Conservation (phyloP, 2,329 filamentous ascomycete species). For the Aciculosporium take region DNA sequence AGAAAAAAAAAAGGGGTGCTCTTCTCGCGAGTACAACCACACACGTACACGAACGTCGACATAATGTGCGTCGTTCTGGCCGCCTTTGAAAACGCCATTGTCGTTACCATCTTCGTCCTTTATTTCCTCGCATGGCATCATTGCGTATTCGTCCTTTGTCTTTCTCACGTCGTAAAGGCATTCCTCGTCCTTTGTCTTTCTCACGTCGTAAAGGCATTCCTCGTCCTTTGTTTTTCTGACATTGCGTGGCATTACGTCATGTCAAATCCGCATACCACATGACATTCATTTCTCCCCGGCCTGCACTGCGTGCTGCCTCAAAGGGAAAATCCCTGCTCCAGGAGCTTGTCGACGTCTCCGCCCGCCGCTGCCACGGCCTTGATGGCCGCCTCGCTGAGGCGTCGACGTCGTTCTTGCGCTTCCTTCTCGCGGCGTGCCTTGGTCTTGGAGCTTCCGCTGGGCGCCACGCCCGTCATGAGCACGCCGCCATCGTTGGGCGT, state of each 20-base stretch:
- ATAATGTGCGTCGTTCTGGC: neutral
- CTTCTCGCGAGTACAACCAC: neutral
- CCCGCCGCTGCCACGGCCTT: constrained; percentile 57
- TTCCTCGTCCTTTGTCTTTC: too few species aligned
- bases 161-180: too few species aligned
- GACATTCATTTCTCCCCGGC: neutral
- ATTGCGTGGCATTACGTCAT: too few species aligned
- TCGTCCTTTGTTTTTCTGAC: too few species aligned
- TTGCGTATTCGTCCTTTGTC: too few species aligned
- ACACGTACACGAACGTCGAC: neutral
- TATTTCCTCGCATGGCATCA: neutral
- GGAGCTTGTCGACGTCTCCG: constrained; percentile 45
- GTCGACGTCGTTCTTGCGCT: constrained; percentile 59
- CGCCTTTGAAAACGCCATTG: neutral
- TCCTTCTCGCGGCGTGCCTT: constrained; percentile 87
- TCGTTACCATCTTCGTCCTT: neutral
- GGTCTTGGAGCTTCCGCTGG: constrained; percentile 82
- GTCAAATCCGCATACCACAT: neutral
- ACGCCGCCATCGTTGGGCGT: constrained; percentile 65
- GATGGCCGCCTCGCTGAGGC: constrained; percentile 52
- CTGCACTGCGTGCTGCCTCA: constrained; percentile 11
- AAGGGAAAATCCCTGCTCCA: constrained; percentile 35
- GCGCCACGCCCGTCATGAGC: constrained; percentile 81
- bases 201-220: too few species aligned
- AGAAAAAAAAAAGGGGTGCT: neutral